These are phyloP conservation scores for Colletotrichum euphorbiae DNA, from an alignment of 2,329 filamentous ascomycete genomes.

Conservation along the genomic window DNA sequence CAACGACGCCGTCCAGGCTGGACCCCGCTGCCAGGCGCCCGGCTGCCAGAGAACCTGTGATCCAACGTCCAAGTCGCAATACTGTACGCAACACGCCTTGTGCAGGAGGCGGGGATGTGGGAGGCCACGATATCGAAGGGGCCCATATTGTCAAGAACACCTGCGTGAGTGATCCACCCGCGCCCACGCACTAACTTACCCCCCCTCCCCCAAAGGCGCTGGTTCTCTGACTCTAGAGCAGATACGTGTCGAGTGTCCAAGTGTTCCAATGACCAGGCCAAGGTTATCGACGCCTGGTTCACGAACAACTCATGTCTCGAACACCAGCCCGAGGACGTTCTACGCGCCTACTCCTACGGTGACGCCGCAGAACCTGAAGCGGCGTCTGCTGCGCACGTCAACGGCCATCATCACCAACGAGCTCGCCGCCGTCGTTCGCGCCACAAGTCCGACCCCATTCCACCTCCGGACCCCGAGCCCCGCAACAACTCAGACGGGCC, in stretches of 20 bases:
- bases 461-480: background rate
- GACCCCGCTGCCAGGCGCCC: slow-evolving; percentile 30
- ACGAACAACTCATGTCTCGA: slow-evolving; percentile 33
- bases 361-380: background rate
- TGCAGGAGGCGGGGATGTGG: slow-evolving; percentile 35
- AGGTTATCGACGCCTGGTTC: slow-evolving; percentile 29
- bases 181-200: background rate
- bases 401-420: slow-evolving; percentile 26
- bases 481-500: background rate
- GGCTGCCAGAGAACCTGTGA: slow-evolving; percentile 27
- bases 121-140: slow-evolving; percentile 29
- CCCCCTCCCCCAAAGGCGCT: background rate
- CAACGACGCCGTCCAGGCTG: slow-evolving; percentile 3
- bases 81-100: slow-evolving; percentile 31
- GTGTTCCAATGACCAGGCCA: slow-evolving; percentile 36
- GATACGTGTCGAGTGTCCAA: slow-evolving; percentile 35
- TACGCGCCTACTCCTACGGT: slow-evolving; percentile 21
- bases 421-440: slow-evolving; percentile 25
- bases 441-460: slow-evolving; percentile 2
- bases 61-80: slow-evolving; percentile 27
- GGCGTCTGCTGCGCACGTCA: background rate
- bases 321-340: slow-evolving; percentile 24
- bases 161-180: slow-evolving; percentile 29
- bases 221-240: slow-evolving; percentile 21
- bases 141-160: slow-evolving; percentile 38